Base-by-base conservation (phyloP, 2,329 filamentous ascomycete species). In the Helicocarpus griseus region DNA sequence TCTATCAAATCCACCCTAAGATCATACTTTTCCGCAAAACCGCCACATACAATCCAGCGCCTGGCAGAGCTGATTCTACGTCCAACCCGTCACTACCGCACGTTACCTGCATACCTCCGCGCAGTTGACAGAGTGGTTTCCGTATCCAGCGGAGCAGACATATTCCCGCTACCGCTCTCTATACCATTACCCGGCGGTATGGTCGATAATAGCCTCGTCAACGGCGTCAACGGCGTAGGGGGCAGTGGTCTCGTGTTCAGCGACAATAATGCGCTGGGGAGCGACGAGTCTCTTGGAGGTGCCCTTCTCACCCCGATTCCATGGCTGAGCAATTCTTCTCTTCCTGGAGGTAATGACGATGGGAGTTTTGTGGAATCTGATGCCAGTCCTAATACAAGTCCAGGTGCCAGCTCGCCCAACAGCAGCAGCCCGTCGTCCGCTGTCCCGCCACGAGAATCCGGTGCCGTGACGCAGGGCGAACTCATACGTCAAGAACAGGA, bases 221-320 rank as follows among this genome's bases (percentile, higher is more conserved):
- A 93, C 62, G 87, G 86, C 24, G 67, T 76, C 6, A 51, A 66
- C 7, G 68, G 68, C 48, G 63, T 63, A 26, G 62, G 61, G 2
- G 58, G 63, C 52, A 55, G 70, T 66, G 58, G 68, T 58, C 60
- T 68, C 21, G 57, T 66, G 38, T 61, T 69, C 13, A 59, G 62
- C 19, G 63, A 69, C 29, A 61, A 63, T 49, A 7, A 35, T 47
- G 60, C 61, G 5, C 73, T 91, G 5, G 90, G 89, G 1, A 89
- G 86, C 46, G 91, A 97, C 61, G 91, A 96, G 65, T 86, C 85
- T 11, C 74, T 97, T 1, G 91, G 91, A 21, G 93, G 93, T 5
- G 93, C 93, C 0, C 75, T 96, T 17, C 75, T 98, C 47, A 97
- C 91, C 1, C 93, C 91, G 0, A 97, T 98, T 52, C 87, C 90